Evolutionary conservation across 2,329 filamentous ascomycete species (phyloP), one percentile per base, ranked within the genome.

Genomic region (Aotearoamyces nothofagi): DNA sequence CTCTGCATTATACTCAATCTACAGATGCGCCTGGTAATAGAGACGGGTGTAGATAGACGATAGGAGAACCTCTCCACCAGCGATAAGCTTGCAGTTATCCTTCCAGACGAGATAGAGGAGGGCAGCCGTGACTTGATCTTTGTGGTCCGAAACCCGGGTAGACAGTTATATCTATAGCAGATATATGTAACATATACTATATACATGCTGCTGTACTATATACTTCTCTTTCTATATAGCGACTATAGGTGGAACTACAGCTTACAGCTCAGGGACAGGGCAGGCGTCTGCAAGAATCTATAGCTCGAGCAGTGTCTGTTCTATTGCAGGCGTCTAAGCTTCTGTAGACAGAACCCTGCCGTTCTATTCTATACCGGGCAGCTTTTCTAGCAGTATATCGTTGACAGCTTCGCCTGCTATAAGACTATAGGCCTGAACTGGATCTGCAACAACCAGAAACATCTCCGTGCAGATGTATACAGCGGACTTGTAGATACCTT

Each of bases 131-230:
- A 33, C 27, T 17, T 33, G 13, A 9, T 33, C 8, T 22, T 33
- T 30, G 16, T 27, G 14, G 19, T 27, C 24, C 29, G 32, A 12
- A 24, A 27, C 5, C 12, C 23, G 7, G 3, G 13, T 5, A 3
- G 2, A 2, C 8, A 8, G 9, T 15, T 19, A 8, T 4, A 10
- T 3, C 23, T 33, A n/a, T 2, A 4, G 6, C 5, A 15, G 6
- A 26, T 35, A 17, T 9, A 15, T 19, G 20, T 27, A 2, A 35
- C 19, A 2, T 14, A 33, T 20, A 26, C 33, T 3, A 14, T 9
- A 10, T 35, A 35, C 27, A 33, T 35, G 26, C 22, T 22, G 13
- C 22, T 33, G 14, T 17, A 35, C 30, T 34, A 34, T 15, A 24
- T 34, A 3, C 29, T 34, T 4, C 20, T 34, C 9, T 34, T 34